Percentiles rank a stretch among this genome's conserved stretches.
phyloP scores from a whole-genome alignment of 2,329 filamentous ascomycete genomes.

The Claviceps humidiphila region DNA sequence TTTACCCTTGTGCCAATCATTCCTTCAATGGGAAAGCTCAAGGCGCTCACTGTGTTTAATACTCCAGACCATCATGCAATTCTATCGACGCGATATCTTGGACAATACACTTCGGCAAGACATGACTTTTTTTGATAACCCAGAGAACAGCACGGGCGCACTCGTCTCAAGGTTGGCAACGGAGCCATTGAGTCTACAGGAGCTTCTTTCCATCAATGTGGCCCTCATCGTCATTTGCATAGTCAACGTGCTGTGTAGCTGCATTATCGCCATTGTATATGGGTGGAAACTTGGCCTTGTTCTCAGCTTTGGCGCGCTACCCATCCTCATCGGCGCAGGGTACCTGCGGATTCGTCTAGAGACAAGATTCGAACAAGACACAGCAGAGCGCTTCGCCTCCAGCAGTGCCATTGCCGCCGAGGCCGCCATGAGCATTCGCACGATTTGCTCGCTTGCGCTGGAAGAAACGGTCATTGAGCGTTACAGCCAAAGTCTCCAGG shows the following conservation, averaged over 20 bases:
- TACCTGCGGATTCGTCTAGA: constrained; percentile 36
- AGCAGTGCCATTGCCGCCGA: constrained; percentile 37
- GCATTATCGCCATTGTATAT: constrained; percentile 29
- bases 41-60: neutral
- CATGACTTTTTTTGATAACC: constrained; percentile 32
- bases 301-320: constrained; percentile 30
- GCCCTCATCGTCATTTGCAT: constrained; percentile 32
- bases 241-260: constrained; percentile 31
- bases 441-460: constrained; percentile 33
- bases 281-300: constrained; percentile 39
- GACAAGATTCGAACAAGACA: constrained; percentile 30
- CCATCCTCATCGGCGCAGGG: constrained; percentile 30
- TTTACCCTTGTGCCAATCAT: too few relatives aligned
- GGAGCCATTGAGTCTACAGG: constrained; percentile 33
- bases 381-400: constrained; percentile 27
- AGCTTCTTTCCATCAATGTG: constrained; percentile 36
- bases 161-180: constrained; percentile 24
- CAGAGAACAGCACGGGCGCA: constrained; percentile 24
- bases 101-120: constrained; percentile 41
- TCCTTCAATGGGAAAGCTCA: neutral
- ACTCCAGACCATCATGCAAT: constrained; percentile 17
- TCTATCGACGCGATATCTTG: constrained; percentile 29
- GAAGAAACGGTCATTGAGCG: constrained; percentile 27
- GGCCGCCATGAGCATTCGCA: constrained; percentile 34
- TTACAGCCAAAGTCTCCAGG: constrained; percentile 19